Evolutionary conservation across 2,329 filamentous ascomycete genomes (phyloP), one percentile per base, ranked within the genome.

Genomic region (Fusarium burgessii): DNA sequence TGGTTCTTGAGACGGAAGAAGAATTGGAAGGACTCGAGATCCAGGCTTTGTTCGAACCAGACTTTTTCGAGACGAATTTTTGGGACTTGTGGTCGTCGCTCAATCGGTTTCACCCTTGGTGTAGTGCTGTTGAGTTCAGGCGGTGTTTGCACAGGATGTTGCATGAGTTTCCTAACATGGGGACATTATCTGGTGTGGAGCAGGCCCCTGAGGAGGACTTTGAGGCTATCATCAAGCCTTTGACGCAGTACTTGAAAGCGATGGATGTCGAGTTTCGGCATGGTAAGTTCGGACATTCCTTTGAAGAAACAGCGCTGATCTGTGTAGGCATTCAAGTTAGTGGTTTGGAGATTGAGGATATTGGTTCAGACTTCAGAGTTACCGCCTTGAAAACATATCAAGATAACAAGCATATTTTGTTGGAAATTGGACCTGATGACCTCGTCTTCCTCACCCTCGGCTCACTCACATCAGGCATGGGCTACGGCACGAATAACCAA

Each of bases 101-200:
- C 14, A 76, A 76, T 33, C 63, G 74, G 1, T 76, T 76, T 9
- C 74, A 76, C 10, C 74, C 74, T n/a, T 76, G 74, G 74, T 76
- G 74, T 42, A 76, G 74, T 35, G 74, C 74, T 38, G 73, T 77
- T 20, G 74, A 76, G 70, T 76, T 76, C 14, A 56, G 74, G 12
- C 64, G 74, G n/a, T 76, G 74, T 5, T 17, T 76, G 40, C 74
- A 76, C 33, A 64, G 74, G 0, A 76, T 77, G 58, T 25, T 76
- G 25, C 74, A 76, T 27, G 74, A 76, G 68, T 76, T 76, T 25
- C 74, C 74, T 18, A 76, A 76, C 8, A 76, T 76, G 74, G 74
- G 74, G 5, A 73, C 58, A 1, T 12, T 76, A 6, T 76, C 71
- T 7, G 74, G 74, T 2, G 68, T 76, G 7, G 70, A 76, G 33